A percentile compares a stretch with the other conserved stretches of the same genome.
phyloP scores from a whole-genome alignment of 495 filamentous ascomycete genomes.

The Penicillium alfredii region DNA sequence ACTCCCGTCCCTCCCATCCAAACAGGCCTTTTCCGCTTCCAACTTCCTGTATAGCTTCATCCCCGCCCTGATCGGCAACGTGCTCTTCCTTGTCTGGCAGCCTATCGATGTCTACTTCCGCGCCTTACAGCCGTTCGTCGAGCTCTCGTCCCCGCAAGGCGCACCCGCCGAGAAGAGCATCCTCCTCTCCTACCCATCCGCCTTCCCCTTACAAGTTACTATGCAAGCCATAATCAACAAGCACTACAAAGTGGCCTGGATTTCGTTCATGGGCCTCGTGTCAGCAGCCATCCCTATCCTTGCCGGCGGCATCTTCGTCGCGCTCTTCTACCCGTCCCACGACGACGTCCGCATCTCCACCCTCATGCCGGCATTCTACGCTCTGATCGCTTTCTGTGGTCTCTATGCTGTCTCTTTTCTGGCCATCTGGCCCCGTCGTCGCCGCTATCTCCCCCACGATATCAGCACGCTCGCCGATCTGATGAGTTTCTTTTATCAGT shows the following conservation, averaged over 20 bases:
- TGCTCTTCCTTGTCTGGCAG: constrained; percentile 72
- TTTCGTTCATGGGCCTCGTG: constrained; percentile 59
- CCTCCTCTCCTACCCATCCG: constrained; percentile 65
- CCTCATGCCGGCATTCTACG: constrained; percentile 60
- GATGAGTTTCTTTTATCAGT: constrained; percentile 67
- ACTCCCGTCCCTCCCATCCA: constrained; percentile 53
- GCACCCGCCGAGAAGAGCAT: constrained; percentile 61
- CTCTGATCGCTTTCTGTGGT: constrained; percentile 58
- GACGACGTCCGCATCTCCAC: constrained; percentile 60
- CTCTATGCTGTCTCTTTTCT: constrained; percentile 62
- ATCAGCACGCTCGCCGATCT: constrained; percentile 67
- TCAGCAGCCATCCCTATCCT: constrained; percentile 67
- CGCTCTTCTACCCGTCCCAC: constrained; percentile 53
- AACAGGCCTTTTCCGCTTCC: constrained; percentile 68
- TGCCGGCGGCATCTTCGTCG: constrained; percentile 74
- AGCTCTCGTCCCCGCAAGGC: constrained; percentile 52
- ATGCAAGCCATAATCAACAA: constrained; percentile 55
- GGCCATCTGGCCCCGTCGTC: constrained; percentile 49
- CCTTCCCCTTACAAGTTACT: constrained; percentile 57
- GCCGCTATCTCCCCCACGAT: constrained; percentile 61
- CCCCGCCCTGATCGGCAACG: constrained; percentile 66
- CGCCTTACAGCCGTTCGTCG: constrained; percentile 67
- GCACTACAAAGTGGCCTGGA: constrained; percentile 65
- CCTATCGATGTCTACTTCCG: constrained; percentile 70
- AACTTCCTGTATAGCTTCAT: constrained; percentile 87